phyloP scores from a whole-genome alignment of 1,284 basidiomycete species.

The Thelephora terrestris region DNA sequence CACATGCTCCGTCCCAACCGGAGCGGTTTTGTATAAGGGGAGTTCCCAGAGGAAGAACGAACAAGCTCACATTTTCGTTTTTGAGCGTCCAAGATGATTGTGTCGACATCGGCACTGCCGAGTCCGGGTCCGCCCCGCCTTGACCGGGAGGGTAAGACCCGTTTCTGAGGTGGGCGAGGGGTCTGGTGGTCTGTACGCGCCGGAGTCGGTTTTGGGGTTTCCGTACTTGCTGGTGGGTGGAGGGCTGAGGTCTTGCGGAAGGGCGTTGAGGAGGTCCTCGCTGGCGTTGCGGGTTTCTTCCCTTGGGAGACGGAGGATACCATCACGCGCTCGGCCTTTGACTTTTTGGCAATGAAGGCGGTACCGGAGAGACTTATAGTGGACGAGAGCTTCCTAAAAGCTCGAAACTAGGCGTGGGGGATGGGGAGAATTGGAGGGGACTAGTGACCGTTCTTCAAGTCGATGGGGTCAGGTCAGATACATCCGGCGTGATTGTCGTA shows the following conservation, averaged over 20 bases:
- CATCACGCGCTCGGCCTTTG: too few species aligned
- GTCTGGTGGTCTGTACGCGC: conserved; percentile 14
- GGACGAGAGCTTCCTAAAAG: too few species aligned
- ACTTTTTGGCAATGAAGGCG: too few species aligned
- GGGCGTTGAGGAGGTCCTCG: conserved; percentile 15
- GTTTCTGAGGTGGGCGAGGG: conserved; percentile 35
- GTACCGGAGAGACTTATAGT: too few species aligned
- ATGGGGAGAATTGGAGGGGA: too few species aligned
- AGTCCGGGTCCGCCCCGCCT: conserved; percentile 70
- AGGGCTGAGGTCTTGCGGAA: conserved; percentile 1
- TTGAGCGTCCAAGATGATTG: conserved; percentile 77
- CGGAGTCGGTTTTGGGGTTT: conserved; percentile 8
- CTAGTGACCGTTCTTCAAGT: too few species aligned
- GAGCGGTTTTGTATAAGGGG: conserved; percentile 7
- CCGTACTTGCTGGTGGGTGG: conserved; percentile 10
- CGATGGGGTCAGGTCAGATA: too few species aligned
- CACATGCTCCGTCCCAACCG: too few species aligned
- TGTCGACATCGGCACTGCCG: conserved; percentile 66
- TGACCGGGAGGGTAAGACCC: conserved; percentile 71
- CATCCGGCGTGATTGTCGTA: too few species aligned
- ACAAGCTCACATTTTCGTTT: conserved; percentile 63
- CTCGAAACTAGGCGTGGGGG: too few species aligned
- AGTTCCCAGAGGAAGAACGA: conserved; percentile 3
- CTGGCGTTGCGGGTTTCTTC: conserved; percentile 11
- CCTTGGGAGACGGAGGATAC: too few species aligned